Conservation (phyloP, 495 filamentous ascomycete genomes). For the Neurospora sp. region DNA sequence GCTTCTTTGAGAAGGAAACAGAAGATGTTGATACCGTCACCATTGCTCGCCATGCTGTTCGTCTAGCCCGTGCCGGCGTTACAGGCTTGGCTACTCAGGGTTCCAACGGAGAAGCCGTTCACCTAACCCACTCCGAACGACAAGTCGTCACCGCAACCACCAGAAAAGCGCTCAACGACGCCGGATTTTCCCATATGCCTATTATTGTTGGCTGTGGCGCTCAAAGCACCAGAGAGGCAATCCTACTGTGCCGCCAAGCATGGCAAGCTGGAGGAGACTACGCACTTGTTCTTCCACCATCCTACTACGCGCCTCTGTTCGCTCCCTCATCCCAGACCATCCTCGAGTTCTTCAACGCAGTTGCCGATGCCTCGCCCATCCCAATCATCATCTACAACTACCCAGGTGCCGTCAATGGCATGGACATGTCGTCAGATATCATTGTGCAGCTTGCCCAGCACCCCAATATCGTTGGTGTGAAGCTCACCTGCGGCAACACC, state of each 20-base stretch:
- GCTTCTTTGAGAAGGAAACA: constrained; percentile 70
- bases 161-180: constrained; percentile 60
- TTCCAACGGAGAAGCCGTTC: constrained; percentile 85
- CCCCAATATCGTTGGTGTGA: constrained; percentile 81
- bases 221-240: constrained; percentile 78
- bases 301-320: constrained; percentile 67
- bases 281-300: constrained; percentile 76
- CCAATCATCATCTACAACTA: constrained; percentile 93
- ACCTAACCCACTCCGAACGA: constrained; percentile 64
- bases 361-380: constrained; percentile 73
- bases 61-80: constrained; percentile 72
- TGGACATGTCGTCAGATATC: constrained; percentile 74
- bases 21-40: constrained; percentile 67
- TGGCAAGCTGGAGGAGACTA: constrained; percentile 74
- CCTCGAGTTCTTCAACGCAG: constrained; percentile 62
- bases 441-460: constrained; percentile 66
- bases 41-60: constrained; percentile 64
- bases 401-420: constrained; percentile 67
- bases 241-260: constrained; percentile 70
- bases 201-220: constrained; percentile 81
- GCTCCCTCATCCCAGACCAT: constrained; percentile 53
- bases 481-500: constrained; percentile 91
- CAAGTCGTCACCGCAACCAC: constrained; percentile 67
- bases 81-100: constrained; percentile 77
- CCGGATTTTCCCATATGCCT: constrained; percentile 63